Evolutionary conservation across 73 alveolate genomes (phyloP), one percentile per base, ranked within the genome.

Genomic region (Tetrahymena thermophila): DNA sequence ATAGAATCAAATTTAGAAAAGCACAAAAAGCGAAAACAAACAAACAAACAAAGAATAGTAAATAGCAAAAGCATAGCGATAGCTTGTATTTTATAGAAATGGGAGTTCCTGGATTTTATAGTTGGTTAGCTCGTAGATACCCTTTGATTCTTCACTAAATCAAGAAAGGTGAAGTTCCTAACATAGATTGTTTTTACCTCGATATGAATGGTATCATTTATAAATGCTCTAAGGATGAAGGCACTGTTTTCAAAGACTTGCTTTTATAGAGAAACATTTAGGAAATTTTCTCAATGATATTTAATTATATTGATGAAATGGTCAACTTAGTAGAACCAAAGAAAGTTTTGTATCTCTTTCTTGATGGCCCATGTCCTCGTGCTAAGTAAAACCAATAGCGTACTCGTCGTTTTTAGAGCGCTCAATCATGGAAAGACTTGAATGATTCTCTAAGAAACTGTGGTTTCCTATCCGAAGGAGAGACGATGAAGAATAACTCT

Each of bases 371-470:
- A 37, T 99, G 99, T 43, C 99, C 99, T 34, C 94, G 99, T 93
- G 99, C 99, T n/a, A 99, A 99, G 95, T 98, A 98, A 99, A 98
- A 99, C 97, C 98, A 99, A 97, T 99, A 99, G 96, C 96, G 99
- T 94, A 98, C 98, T 31, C 96, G 99, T 95, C 96, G 99, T 93
- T 99, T 98, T 96, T 96, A 99, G 94, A 97, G 98, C 37, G 96
- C 98, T 8, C 96, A 98, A 96, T 98, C 98, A 84, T 96, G 97
- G 50, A 71, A 96, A 44, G 98, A 94, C n/a, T 96, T 96, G 94
- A 96, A 93, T 56, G 97, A 97, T 35, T 44, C 97, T 50, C 96
- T 96, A 38, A 93, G 94, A 56, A 95, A 96, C 35, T 95, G 96
- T 94, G 99, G 99, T 17, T 38, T 97, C 37, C 96, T 95, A 34